Base-by-base conservation (phyloP, 495 filamentous ascomycete species). In the Penicillium salamii region DNA sequence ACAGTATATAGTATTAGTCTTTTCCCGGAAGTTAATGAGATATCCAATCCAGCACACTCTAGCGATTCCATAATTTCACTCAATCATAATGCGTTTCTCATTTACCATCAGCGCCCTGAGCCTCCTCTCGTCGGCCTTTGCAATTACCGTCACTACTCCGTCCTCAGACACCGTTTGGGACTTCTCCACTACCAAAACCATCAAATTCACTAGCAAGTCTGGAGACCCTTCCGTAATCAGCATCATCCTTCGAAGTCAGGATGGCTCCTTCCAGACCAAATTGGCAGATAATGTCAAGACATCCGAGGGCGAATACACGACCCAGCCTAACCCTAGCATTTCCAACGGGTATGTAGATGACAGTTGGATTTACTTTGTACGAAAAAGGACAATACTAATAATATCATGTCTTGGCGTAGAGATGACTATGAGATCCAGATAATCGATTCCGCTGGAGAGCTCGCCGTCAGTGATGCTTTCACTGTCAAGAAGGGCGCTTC, bases 221-320 rank as follows among this genome's bases (percentile, higher is more conserved):
- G 24, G 44, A 43, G 51, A 53, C 43, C 51, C 51, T 49, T 24
- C 42, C 3, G 42, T 44, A 14, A 15, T 44, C 42, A 44, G 42
- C 18, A 54, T 54, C 34, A 54, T 54, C 35, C 52, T 54, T 41
- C 40, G 46, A 45, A 54, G 9, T 35, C 26, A 50, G 34, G 52
- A 54, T 54, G 52, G 52, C 40, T 50, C 46, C 34, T 54, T 50
- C 46, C 52, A 54, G 46, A 54, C 46, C 20, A 54, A 54, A 50
- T 41, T 54, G 33, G 52, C 46, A 28, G 52, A 54, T 41, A 54
- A 54, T 34, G 52, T 54, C 46, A 54, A 54, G 40, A 54, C 52
- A 15, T 54, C 52, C 35, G 34, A 35, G 2, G 52, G 52, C 35
- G 46, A 54, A 54, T 54, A 54, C 26, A 54, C 46, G 21, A 54